Percentiles rank a stretch among this genome's conserved stretches.
These are phyloP conservation scores for Sideroxylon spinosum DNA, from an alignment of 179 eudicot genomes.

Conservation along the genomic window DNA sequence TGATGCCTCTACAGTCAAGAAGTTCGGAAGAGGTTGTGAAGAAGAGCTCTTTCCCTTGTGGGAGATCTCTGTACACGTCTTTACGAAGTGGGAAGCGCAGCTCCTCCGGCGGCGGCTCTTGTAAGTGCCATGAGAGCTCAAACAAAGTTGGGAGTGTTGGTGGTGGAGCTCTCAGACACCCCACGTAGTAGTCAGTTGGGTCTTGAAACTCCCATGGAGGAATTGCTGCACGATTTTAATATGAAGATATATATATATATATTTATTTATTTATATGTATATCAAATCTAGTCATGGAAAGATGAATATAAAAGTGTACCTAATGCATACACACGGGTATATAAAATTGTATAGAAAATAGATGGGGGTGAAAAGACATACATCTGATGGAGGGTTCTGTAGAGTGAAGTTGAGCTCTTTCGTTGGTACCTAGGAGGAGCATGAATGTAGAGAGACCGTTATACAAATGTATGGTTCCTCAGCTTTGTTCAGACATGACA, in stretches of 20 bases:
- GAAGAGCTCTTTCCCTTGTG: slow-evolving; percentile 66
- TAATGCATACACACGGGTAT: neutral
- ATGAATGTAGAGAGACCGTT: neutral
- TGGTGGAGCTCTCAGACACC: slow-evolving; percentile 51
- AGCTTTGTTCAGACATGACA: neutral
- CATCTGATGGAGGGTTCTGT: slow-evolving; percentile 48
- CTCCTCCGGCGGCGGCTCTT: slow-evolving; percentile 72
- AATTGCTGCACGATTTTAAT: slow-evolving; percentile 24
- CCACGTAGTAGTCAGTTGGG: slow-evolving; percentile 63
- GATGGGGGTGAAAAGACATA: slow-evolving; percentile 22
- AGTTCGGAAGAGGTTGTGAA: slow-evolving; percentile 49
- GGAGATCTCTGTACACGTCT: slow-evolving; percentile 61
- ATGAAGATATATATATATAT: neutral
- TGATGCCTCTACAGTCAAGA: slow-evolving; percentile 51
- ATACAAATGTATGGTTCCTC: neutral
- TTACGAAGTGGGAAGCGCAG: slow-evolving; percentile 55
- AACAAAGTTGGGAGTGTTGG: slow-evolving; percentile 51
- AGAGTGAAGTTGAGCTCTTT: slow-evolving; percentile 42
- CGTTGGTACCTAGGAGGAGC: slow-evolving; percentile 34
- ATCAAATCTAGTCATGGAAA: neutral
- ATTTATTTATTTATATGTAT: neutral
- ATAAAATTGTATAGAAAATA: neutral
- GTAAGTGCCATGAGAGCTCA: slow-evolving; percentile 75
- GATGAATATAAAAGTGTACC: neutral
- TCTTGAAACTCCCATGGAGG: slow-evolving; percentile 60